phyloP scores from a whole-genome alignment of 2,329 filamentous ascomycete genomes.

The Lojkania enalia region DNA sequence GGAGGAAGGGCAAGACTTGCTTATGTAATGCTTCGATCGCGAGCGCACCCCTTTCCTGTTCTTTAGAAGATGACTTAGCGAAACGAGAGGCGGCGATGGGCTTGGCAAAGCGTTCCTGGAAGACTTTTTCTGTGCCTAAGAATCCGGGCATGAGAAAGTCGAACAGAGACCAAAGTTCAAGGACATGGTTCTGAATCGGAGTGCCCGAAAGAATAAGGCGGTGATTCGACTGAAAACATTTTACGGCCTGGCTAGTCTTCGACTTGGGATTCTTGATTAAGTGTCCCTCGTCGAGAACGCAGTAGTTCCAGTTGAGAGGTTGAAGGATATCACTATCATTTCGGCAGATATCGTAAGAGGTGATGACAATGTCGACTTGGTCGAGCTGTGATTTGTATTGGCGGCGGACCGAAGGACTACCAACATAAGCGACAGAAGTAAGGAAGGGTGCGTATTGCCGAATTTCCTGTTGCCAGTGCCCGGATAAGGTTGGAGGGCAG shows the following conservation, averaged over 20 bases:
- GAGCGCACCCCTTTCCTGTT: slow-evolving; percentile 93
- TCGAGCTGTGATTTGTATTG: slow-evolving; percentile 70
- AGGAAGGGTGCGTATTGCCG: slow-evolving; percentile 95
- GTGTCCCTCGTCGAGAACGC: slow-evolving; percentile 95
- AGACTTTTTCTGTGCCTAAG: slow-evolving; percentile 94
- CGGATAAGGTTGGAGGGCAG: slow-evolving; percentile 92
- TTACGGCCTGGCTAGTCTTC: slow-evolving; percentile 92
- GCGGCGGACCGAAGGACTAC: slow-evolving; percentile 78
- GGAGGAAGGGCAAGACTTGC: slow-evolving; percentile 92
- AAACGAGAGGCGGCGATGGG: slow-evolving; percentile 93
- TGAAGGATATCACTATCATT: slow-evolving; percentile 88
- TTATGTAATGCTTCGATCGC: slow-evolving; percentile 99
- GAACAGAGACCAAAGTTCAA: slow-evolving; percentile 96
- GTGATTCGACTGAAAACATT: slow-evolving; percentile 87
- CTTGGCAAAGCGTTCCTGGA: slow-evolving; percentile 91
- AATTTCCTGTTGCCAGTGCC: slow-evolving; percentile 98
- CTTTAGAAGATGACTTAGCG: slow-evolving; percentile 96
- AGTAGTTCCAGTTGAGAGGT: slow-evolving; percentile 92
- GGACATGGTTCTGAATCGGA: slow-evolving; percentile 95
- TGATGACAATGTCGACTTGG: slow-evolving; percentile 89
- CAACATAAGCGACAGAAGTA: slow-evolving; percentile 85
- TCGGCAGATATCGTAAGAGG: slow-evolving; percentile 95
- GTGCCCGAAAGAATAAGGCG: slow-evolving; percentile 95
- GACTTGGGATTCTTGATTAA: slow-evolving; percentile 98
- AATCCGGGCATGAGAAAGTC: slow-evolving; percentile 99